These are phyloP conservation scores for Citrus cavaleriei DNA, from an alignment of 345 rosid species.

Conservation along the genomic window DNA sequence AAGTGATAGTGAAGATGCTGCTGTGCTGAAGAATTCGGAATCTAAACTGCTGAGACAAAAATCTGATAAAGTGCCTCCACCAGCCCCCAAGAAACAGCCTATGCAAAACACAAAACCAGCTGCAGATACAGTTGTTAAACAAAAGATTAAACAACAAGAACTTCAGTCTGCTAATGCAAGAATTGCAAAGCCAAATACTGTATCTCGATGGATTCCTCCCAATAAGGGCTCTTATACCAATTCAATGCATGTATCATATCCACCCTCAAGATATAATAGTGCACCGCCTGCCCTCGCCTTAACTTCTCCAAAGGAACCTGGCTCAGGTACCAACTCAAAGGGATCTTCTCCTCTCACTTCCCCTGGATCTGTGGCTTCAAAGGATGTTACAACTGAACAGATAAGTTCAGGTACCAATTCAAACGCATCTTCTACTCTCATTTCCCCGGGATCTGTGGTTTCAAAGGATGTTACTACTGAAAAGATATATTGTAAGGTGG, in stretches of 20 bases:
- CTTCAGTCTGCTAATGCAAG: slow-evolving; percentile 47
- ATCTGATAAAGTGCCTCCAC: slow-evolving; percentile 47
- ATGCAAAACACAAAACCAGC: slow-evolving; percentile 36
- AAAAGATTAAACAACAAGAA: slow-evolving; percentile 65
- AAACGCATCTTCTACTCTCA: slow-evolving; percentile 29
- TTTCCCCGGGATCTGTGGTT: slow-evolving; percentile 22
- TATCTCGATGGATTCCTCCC: slow-evolving; percentile 83
- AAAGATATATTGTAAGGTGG: slow-evolving; percentile 18
- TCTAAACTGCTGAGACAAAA: slow-evolving; percentile 36
- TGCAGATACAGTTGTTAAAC: slow-evolving; percentile 52
- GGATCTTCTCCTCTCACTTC: slow-evolving; percentile 24
- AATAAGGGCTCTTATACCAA: slow-evolving; percentile 74
- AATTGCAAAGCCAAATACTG: slow-evolving; percentile 67
- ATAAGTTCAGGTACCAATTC: slow-evolving; percentile 20
- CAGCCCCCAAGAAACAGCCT: slow-evolving; percentile 47
- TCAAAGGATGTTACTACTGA: slow-evolving; percentile 32
- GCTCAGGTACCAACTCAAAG: slow-evolving; percentile 28
- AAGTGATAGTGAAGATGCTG: slow-evolving; percentile 35
- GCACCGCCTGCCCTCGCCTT: slow-evolving; percentile 69
- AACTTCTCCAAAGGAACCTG: slow-evolving; percentile 52
- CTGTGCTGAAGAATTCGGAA: slow-evolving; percentile 34
- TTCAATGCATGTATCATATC: slow-evolving; percentile 80
- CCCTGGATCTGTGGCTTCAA: slow-evolving; percentile 27
- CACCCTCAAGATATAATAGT: slow-evolving; percentile 75
- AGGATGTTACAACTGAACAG: slow-evolving; percentile 22